Evolutionary conservation across 1,284 basidiomycete genomes (phyloP).

Genomic region (Tilletia horrida): DNA sequence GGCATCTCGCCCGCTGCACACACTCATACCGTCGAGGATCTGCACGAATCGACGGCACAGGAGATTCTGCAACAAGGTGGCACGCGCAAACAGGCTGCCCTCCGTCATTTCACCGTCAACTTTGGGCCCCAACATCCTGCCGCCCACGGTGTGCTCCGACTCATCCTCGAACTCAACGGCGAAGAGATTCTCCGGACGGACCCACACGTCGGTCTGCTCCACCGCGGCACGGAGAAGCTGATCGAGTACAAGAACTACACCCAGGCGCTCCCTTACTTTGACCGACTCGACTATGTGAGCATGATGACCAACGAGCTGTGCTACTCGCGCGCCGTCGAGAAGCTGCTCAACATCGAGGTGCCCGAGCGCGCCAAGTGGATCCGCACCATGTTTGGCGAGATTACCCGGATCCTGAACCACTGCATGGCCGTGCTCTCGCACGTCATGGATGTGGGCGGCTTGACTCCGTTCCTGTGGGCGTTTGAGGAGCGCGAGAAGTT

Average conservation of each 20-base stretch:
- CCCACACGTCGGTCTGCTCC: constrained; percentile 90
- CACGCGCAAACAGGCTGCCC: constrained; percentile 70
- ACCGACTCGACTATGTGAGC: constrained; percentile 96
- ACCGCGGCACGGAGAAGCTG: constrained; percentile 96
- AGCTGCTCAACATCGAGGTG: constrained; percentile 94
- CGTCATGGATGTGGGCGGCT: constrained; percentile 71
- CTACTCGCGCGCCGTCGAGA: constrained; percentile 96
- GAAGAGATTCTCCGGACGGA: constrained; percentile 61
- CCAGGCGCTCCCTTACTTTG: constrained; percentile 98
- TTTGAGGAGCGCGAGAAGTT: constrained; percentile 99
- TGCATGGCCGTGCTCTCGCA: constrained; percentile 96
- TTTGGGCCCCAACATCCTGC: constrained; percentile 83
- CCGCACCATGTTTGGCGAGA: constrained; percentile 92
- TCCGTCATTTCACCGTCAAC: constrained; percentile 61
- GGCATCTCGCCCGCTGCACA: constrained; percentile 9
- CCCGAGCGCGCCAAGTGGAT: constrained; percentile 99
- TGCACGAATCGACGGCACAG: constrained; percentile 71
- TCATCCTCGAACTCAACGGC: constrained; percentile 96
- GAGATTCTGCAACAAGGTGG: constrained; percentile 75
- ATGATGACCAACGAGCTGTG: constrained; percentile 72
- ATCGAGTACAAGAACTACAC: constrained; percentile 99
- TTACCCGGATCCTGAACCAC: constrained; percentile 93
- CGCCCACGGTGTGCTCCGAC: constrained; percentile 93
- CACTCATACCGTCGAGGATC: constrained; percentile 48
- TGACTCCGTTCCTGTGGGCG: constrained; percentile 98